phyloP scores from a whole-genome alignment of 2,329 filamentous ascomycete genomes.

The Microsporum audouinii region DNA sequence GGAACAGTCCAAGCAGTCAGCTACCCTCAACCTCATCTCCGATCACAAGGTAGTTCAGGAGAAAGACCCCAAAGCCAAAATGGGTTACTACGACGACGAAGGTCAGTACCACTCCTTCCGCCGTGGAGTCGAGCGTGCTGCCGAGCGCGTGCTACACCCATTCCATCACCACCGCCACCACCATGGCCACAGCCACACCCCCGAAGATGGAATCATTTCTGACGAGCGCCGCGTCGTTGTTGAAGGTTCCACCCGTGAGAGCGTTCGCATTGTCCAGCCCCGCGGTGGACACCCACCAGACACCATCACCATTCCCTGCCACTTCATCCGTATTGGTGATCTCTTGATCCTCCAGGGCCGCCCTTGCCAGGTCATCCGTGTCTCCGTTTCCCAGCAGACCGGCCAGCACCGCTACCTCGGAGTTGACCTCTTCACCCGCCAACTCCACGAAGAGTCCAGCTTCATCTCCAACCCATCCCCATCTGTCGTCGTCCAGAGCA shows the following conservation, averaged over 20 bases:
- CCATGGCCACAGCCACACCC: constrained; percentile 9
- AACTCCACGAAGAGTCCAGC: constrained; percentile 96
- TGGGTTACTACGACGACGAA: constrained; percentile 74
- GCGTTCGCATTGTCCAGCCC: constrained; percentile 42
- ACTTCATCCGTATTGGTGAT: constrained; percentile 98
- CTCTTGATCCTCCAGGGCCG: constrained; percentile 98
- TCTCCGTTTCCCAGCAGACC: constrained; percentile 94
- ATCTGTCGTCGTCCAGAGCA: constrained; percentile 96
- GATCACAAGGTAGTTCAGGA: constrained; percentile 35
- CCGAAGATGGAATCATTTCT: constrained; percentile 28
- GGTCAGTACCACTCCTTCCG: constrained; percentile 65
- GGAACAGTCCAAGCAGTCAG: constrained; percentile 30
- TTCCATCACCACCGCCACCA: constrained; percentile 44
- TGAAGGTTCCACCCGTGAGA: constrained; percentile 32
- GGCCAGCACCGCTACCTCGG: constrained; percentile 99
- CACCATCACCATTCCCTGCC: constrained; percentile 96
- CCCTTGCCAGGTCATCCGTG: constrained; percentile 99
- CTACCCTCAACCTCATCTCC: constrained; percentile 20
- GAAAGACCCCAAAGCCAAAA: constrained; percentile 46
- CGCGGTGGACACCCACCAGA: constrained; percentile 48
- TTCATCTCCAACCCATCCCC: constrained; percentile 96
- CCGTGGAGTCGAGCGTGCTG: constrained; percentile 56
- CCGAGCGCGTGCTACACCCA: constrained; percentile 54
- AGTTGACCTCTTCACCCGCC: constrained; percentile 99
- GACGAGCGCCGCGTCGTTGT: constrained; percentile 34